Percentiles rank a stretch among this genome's conserved stretches.
Evolutionary conservation across 495 filamentous ascomycete species (phyloP).

Genomic region (Talaromyces liani): DNA sequence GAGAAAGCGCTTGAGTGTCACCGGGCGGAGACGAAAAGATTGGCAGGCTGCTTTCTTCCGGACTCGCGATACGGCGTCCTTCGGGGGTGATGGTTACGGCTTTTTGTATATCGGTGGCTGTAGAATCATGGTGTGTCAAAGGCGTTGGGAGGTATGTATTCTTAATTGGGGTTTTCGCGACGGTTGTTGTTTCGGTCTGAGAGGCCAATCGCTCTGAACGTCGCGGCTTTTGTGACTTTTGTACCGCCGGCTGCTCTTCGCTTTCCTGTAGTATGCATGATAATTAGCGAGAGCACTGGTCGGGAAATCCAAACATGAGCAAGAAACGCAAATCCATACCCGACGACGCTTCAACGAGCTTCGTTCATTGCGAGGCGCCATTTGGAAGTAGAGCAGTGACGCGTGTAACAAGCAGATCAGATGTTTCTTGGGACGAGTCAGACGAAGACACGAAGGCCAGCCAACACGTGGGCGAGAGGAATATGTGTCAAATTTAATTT

Average conservation of each 20-base stretch:
- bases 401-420: not conserved
- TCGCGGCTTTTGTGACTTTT: slow-evolving; percentile 44
- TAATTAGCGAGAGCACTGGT: not conserved
- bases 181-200: slow-evolving; percentile 29
- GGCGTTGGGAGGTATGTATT: slow-evolving; percentile 76
- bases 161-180: slow-evolving; percentile 48
- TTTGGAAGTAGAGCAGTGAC: slow-evolving; percentile 11
- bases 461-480: not conserved
- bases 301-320: not conserved
- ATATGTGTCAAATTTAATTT: not conserved
- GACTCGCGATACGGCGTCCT: slow-evolving; percentile 33
- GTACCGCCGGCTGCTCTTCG: slow-evolving; percentile 25
- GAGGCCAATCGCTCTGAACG: slow-evolving; percentile 45
- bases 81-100: slow-evolving; percentile 68
- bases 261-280: slow-evolving; percentile 22
- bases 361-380: slow-evolving; percentile 43
- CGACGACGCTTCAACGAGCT: slow-evolving; percentile 47
- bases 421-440: not conserved
- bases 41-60: slow-evolving; percentile 53
- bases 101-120: slow-evolving; percentile 55
- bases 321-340: slow-evolving; percentile 21
- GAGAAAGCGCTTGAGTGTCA: slow-evolving; percentile 64
- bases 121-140: slow-evolving; percentile 60
- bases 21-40: slow-evolving; percentile 59
- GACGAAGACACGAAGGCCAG: not conserved